phyloP scores from a whole-genome alignment of 1,139 yeast genomes.

The Candida sojae region DNA sequence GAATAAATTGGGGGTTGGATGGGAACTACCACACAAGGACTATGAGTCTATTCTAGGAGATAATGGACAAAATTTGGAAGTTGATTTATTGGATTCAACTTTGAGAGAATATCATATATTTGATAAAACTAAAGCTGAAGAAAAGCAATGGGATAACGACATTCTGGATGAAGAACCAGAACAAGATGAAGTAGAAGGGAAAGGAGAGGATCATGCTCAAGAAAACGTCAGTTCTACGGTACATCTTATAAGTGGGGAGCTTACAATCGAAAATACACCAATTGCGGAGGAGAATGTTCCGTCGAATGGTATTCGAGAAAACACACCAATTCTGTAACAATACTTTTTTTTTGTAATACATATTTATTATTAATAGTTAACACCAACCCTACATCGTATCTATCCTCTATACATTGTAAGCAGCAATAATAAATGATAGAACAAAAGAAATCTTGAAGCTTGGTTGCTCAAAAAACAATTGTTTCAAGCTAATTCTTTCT shows the following conservation, averaged over 20 bases:
- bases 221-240: neutral
- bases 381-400: neutral
- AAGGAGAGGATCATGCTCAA: neutral
- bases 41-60: conserved; percentile 21
- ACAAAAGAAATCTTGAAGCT: conserved; percentile 66
- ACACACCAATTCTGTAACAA: conserved; percentile 1
- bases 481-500: conserved; percentile 48
- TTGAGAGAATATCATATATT: conserved; percentile 24
- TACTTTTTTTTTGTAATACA: neutral
- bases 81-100: conserved; percentile 22
- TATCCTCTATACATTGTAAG: conserved; percentile 48
- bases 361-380: neutral
- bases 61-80: conserved; percentile 20
- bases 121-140: conserved; percentile 8
- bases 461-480: conserved; percentile 59
- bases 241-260: neutral
- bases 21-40: conserved; percentile 65
- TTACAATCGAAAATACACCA: conserved; percentile 2
- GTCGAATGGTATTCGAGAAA: neutral
- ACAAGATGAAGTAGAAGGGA: neutral
- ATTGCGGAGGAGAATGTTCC: conserved; percentile 2
- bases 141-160: neutral
- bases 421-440: conserved; percentile 63
- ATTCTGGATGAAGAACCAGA: neutral
- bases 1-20: conserved; percentile 48